Evolutionary conservation across 176 grass and related monocot genomes (phyloP).

Genomic region (Urochloa ruziziensis): DNA sequence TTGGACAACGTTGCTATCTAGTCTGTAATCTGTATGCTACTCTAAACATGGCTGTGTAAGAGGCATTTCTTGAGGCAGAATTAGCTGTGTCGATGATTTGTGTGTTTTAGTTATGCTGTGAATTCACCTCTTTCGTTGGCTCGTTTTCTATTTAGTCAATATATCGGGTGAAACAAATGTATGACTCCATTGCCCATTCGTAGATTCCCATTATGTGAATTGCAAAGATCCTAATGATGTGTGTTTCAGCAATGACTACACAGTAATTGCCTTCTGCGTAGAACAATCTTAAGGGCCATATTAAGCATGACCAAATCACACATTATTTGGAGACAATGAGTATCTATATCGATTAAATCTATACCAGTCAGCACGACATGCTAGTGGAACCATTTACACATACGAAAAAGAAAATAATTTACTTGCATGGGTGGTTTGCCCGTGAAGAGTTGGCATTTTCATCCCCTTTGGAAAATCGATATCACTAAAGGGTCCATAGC

Average conservation of each 20-base stretch:
- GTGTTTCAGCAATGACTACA: background rate
- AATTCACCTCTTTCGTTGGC: constrained; percentile 10
- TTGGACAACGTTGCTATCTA: background rate
- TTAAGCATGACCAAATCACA: no score
- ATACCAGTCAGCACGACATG: no score
- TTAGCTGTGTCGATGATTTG: background rate
- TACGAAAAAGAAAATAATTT: no score
- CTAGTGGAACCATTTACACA: no score
- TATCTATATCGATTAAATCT: background rate
- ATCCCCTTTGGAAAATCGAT: no score
- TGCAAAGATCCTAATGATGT: background rate
- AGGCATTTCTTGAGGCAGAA: background rate
- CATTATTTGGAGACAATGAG: background rate
- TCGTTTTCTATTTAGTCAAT: background rate
- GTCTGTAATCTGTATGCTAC: background rate
- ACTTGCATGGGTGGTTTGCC: no score
- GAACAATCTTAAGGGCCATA: no score
- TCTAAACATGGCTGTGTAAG: background rate
- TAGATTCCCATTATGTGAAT: background rate
- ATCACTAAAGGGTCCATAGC: constrained; percentile 59
- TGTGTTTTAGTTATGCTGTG: constrained; percentile 27
- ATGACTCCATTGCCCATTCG: background rate
- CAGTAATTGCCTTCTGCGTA: no score
- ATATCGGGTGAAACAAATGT: background rate
- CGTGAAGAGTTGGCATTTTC: no score